Base-by-base conservation (phyloP, 2,329 filamentous ascomycete genomes). In the Emmonsiellopsis sp. region DNA sequence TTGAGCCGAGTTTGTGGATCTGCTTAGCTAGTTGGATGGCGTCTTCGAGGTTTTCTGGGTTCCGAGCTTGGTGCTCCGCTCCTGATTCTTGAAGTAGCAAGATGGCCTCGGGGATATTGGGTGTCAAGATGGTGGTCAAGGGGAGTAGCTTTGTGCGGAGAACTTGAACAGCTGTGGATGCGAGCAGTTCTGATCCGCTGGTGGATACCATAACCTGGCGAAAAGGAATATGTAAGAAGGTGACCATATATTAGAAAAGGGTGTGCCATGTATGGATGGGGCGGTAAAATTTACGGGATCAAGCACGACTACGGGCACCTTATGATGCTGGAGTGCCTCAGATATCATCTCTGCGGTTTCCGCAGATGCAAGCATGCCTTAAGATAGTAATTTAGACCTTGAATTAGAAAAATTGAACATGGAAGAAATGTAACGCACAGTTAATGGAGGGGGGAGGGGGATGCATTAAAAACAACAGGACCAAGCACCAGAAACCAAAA, bases 341-440 rank as follows among this genome's bases (percentile, higher is more conserved):
- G 85, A 85, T 37, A 93, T 82, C 54, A 85, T 77, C 55, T 78
- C 71, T 56, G 92, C 83, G 0, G 84, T 87, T 56, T 81, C 81
- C 9, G 81, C 78, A 32, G 85, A 88, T 14, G 86, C 87, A 55
- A 94, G 77, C 88, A 95, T 95, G 40, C 88, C 88, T 92, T 58
- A 32, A 50, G 21, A 39, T 31, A 13, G 36, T 17, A 10, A 32
- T 13, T 34, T 36, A 5, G 21, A 27, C 21, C 21, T 34, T 48
- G 17, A 13, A 31, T 36, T 47, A 49, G 17, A 49, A 32, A 31
- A 40, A 6, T 11, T 42, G 6, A 39, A 39, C 10, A 49, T 13
- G 17, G 11, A n/a, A 39, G 13, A 39, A 39, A 31, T 40, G 10
- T 33, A 27, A 10, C 11, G 37, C 36, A 49, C 11, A 14, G n/a